Evolutionary conservation across 1,284 basidiomycete species (phyloP).

Genomic region (Malassezia sympodialis): DNA sequence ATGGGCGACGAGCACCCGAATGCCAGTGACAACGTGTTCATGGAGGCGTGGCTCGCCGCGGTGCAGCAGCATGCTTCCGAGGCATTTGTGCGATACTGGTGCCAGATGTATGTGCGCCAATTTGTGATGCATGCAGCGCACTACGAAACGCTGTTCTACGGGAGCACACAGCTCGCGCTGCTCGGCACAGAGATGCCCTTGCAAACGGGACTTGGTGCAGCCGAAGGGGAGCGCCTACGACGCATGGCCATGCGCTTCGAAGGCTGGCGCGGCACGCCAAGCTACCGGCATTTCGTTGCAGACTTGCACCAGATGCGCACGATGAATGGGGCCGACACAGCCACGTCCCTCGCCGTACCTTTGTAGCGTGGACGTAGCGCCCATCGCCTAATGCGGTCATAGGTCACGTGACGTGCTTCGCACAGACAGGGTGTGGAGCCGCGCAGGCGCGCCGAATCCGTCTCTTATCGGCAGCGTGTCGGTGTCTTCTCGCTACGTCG

Average conservation of each 20-base stretch:
- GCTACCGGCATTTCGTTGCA: not conserved
- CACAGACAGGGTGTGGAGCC: not conserved
- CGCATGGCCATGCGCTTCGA: conserved; percentile 7
- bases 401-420: not conserved
- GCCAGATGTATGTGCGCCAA: conserved; percentile 64
- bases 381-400: not conserved
- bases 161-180: conserved; percentile 60
- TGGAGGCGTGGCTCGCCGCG: conserved; percentile 73
- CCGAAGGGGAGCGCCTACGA: not conserved
- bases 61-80: conserved; percentile 69
- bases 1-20: conserved; percentile 41
- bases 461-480: not conserved
- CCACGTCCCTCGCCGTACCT: not conserved
- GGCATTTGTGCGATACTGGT: conserved; percentile 62
- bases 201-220: not conserved
- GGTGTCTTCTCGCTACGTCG: not conserved
- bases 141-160: conserved; percentile 65
- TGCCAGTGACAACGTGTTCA: conserved; percentile 68
- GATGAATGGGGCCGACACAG: not conserved
- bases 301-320: not conserved
- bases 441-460: not conserved
- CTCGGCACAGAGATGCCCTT: conserved; percentile 48
- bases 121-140: conserved; percentile 67
- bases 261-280: conserved; percentile 6
- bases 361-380: not conserved